A percentile compares a stretch with the other conserved stretches of the same genome.
These are phyloP conservation scores for Asparagopsis taxiformis DNA, from an alignment of 31 red algal species.

Conservation along the genomic window DNA sequence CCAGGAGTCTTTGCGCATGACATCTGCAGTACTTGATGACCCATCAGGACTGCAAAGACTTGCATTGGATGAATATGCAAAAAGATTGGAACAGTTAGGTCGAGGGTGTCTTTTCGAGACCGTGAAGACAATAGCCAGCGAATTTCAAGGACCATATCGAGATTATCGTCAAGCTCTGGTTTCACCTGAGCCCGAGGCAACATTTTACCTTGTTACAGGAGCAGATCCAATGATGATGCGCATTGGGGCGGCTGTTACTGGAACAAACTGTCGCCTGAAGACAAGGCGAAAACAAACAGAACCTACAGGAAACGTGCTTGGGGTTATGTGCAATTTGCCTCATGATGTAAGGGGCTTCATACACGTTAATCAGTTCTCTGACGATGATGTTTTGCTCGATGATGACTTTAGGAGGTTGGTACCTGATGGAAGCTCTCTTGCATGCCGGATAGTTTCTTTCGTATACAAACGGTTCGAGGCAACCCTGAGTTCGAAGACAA, in stretches of 20 bases:
- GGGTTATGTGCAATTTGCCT: conserved; percentile 46
- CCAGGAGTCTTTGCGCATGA: conserved; percentile 42
- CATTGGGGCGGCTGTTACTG: conserved; percentile 53
- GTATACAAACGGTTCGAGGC: conserved; percentile 67
- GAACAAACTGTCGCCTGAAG: conserved; percentile 48
- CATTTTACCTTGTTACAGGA: conserved; percentile 83
- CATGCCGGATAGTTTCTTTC: conserved; percentile 54
- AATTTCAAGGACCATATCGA: conserved; percentile 75
- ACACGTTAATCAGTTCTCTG: conserved; percentile 19
- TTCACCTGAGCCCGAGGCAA: conserved; percentile 42
- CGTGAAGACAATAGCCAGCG: conserved; percentile 67
- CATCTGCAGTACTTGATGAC: conserved; percentile 62
- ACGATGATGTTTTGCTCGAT: conserved; percentile 13
- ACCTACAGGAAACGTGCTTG: conserved; percentile 23
- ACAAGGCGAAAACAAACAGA: conserved; percentile 10
- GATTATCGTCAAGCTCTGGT: conserved; percentile 57
- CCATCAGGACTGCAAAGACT: conserved; percentile 71
- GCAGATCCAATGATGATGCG: conserved; percentile 65
- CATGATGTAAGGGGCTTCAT: conserved; percentile 53
- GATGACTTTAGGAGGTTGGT: conserved; percentile 44
- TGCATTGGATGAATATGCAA: conserved; percentile 79
- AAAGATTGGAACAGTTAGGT: conserved; percentile 56
- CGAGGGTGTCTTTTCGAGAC: conserved; percentile 75
- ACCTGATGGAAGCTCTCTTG: conserved; percentile 42
- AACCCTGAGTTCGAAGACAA: conserved; percentile 31